phyloP scores from a whole-genome alignment of 768 basidiomycete genomes.

The Flagelloscypha sp. region DNA sequence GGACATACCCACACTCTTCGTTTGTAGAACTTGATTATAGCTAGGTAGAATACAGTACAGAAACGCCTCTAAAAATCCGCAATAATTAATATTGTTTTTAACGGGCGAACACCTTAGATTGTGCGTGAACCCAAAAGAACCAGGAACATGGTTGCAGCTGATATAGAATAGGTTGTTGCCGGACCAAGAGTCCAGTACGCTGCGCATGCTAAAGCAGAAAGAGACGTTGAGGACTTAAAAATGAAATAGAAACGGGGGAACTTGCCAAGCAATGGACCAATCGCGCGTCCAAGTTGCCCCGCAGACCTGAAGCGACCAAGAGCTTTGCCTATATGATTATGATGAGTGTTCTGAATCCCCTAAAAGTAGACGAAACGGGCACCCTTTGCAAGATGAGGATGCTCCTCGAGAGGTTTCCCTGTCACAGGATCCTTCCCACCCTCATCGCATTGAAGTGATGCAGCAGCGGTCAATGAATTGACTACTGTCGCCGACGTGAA shows the following conservation, averaged over 20 bases:
- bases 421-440: conserved; percentile 43
- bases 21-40: too few relatives aligned
- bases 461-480: conserved; percentile 83
- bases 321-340: too few relatives aligned
- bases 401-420: conserved; percentile 44
- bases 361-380: too few relatives aligned
- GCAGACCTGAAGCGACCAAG: conserved; percentile 81
- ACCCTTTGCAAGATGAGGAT: conserved; percentile 69
- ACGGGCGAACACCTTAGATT: conserved; percentile 1
- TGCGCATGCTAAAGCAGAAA: conserved; percentile 60
- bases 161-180: conserved; percentile 59
- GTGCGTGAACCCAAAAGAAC: conserved; percentile 8
- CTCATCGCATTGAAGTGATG: conserved; percentile 87
- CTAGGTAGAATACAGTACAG: too few relatives aligned
- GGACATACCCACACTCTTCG: too few relatives aligned
- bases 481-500: conserved; percentile 96
- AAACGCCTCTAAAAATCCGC: too few relatives aligned
- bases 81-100: too few relatives aligned
- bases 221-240: conserved; percentile 10
- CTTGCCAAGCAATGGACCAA: conserved; percentile 86
- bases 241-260: conserved; percentile 7
- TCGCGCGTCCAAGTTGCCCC: conserved; percentile 90
- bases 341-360: too few relatives aligned
- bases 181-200: conserved; percentile 88
- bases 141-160: conserved; percentile 56